A percentile compares a stretch with the other conserved stretches of the same genome.
These are phyloP conservation scores for Vigna angularis DNA, from an alignment of 306 rosid genomes.

Conservation along the genomic window DNA sequence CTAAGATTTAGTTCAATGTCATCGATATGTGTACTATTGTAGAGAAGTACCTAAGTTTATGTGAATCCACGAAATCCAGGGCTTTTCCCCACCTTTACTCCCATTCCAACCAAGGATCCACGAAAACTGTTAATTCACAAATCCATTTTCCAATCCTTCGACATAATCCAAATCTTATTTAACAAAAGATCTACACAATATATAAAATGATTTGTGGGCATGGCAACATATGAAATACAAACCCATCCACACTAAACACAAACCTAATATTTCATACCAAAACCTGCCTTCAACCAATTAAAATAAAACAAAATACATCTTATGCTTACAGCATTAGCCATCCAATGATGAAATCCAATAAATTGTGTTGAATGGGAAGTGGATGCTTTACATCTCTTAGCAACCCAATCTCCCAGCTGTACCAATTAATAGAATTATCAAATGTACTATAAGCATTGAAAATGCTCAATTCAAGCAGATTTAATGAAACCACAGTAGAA, in stretches of 20 bases:
- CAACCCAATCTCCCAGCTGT: constrained; percentile 54
- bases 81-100: not conserved
- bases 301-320: not conserved
- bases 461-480: constrained; percentile 8
- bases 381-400: constrained; percentile 48
- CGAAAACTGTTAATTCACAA: no score
- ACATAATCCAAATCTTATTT: no score
- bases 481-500: not conserved
- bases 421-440: constrained; percentile 50
- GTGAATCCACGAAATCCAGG: not conserved
- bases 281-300: not conserved
- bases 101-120: not conserved
- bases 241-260: not conserved
- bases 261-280: not conserved
- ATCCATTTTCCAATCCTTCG: not conserved
- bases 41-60: not conserved
- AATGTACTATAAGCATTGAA: constrained; percentile 25
- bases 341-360: constrained; percentile 15
- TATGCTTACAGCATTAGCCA: constrained; percentile 35
- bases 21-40: no score
- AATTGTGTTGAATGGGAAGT: constrained; percentile 10
- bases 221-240: not conserved
- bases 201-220: not conserved
- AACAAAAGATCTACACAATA: no score
- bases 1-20: not conserved